These are phyloP conservation scores for Acanthamoeba triangularis DNA, from an alignment of 208 protist genomes.

Conservation along the genomic window DNA sequence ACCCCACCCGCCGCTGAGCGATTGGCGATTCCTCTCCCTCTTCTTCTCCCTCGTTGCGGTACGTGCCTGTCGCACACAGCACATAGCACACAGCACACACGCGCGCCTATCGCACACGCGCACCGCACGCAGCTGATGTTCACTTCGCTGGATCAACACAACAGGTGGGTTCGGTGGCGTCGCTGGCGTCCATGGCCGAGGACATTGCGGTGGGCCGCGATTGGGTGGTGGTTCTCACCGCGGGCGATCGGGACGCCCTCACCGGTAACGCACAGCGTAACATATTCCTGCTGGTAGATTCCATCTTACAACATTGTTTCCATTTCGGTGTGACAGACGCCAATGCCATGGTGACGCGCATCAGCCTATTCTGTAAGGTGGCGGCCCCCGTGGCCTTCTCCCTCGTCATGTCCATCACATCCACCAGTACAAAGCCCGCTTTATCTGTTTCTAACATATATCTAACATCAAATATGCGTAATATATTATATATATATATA, in stretches of 20 bases:
- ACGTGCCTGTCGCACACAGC: not conserved
- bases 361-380: constrained; percentile 43
- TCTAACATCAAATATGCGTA: not conserved
- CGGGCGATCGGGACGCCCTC: not conserved
- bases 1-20: not conserved
- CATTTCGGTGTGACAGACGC: not conserved
- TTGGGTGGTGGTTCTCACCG: constrained; percentile 45
- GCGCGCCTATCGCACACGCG: too few relatives aligned
- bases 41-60: not conserved
- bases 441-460: not conserved
- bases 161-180: constrained; percentile 10
- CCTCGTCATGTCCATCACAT: constrained; percentile 22
- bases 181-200: constrained; percentile 55
- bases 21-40: not conserved
- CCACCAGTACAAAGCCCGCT: not conserved
- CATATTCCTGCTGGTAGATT: too few relatives aligned
- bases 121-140: not conserved
- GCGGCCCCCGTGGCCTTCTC: constrained; percentile 40
- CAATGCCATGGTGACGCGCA: constrained; percentile 58
- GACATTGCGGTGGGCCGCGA: constrained; percentile 35
- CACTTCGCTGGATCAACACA: too few relatives aligned
- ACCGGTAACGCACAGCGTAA: not conserved
- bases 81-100: not conserved
- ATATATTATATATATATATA: too few relatives aligned
- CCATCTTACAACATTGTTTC: not conserved